Evolutionary conservation across 1,284 basidiomycete genomes (phyloP).

Genomic region (Trametes sp.): DNA sequence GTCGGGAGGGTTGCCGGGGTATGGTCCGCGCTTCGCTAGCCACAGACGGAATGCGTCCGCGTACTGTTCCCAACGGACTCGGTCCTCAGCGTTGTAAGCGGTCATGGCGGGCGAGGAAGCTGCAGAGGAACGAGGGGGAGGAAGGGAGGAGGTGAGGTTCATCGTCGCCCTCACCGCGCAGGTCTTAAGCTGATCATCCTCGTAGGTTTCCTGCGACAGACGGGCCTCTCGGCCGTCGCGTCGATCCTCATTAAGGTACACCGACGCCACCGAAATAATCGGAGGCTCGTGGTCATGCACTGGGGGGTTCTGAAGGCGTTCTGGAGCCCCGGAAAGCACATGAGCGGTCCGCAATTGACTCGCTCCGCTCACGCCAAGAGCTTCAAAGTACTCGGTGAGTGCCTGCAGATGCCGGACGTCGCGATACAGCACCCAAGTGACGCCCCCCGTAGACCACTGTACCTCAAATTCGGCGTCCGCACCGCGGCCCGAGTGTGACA

Average conservation of each 20-base stretch:
- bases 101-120: too few relatives aligned
- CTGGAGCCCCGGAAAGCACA: neutral
- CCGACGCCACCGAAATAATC: neutral
- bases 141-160: neutral
- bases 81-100: slow-evolving; percentile 8
- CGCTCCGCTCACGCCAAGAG: slow-evolving; percentile 2
- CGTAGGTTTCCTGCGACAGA: too few relatives aligned
- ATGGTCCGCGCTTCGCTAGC: neutral
- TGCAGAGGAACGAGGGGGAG: neutral
- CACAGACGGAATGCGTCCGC: slow-evolving; percentile 2
- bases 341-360: neutral
- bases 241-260: neutral
- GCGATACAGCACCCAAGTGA: slow-evolving; percentile 39
- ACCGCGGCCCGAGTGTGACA: slow-evolving; percentile 39
- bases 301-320: neutral
- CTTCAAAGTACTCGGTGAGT: slow-evolving; percentile 30
- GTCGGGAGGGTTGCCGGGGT: slow-evolving; percentile 8
- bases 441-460: slow-evolving; percentile 43
- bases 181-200: neutral
- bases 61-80: slow-evolving; percentile 8
- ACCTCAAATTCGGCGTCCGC: slow-evolving; percentile 40
- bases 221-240: too few relatives aligned
- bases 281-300: neutral
- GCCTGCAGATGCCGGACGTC: slow-evolving; percentile 26
- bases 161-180: neutral